Conservation (phyloP, 2,329 filamentous ascomycete species). For the Cyphellophora attinorum region DNA sequence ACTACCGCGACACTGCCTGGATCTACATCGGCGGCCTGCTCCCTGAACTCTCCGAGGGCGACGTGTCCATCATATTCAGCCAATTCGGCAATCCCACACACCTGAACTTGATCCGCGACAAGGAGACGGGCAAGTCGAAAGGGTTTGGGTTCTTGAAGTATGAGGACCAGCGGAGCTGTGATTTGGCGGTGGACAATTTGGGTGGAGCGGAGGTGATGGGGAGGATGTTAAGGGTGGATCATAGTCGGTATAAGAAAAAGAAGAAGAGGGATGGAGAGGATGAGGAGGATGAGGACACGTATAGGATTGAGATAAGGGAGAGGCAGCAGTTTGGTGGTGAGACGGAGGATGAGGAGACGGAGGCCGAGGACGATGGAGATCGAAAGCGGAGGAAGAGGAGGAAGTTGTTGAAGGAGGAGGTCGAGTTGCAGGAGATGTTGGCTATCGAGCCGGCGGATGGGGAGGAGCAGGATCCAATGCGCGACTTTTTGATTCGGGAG, state of each 20-base stretch:
- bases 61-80: slow-evolving; percentile 91
- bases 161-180: slow-evolving; percentile 92
- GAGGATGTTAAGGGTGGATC: slow-evolving; percentile 75
- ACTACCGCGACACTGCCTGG: slow-evolving; percentile 96
- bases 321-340: slow-evolving; percentile 22
- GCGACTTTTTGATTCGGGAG: slow-evolving; percentile 75
- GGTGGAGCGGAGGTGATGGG: slow-evolving; percentile 77
- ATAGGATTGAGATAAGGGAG: slow-evolving; percentile 37
- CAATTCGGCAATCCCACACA: slow-evolving; percentile 94
- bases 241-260: slow-evolving; percentile 79
- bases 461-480: slow-evolving; percentile 97
- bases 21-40: slow-evolving; percentile 92
- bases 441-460: slow-evolving; percentile 50
- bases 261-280: slow-evolving; percentile 46
- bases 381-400: slow-evolving; percentile 30
- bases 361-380: slow-evolving; percentile 23
- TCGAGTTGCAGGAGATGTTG: slow-evolving; percentile 65
- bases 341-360: slow-evolving; percentile 26
- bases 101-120: slow-evolving; percentile 85
- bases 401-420: slow-evolving; percentile 65
- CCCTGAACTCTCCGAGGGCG: slow-evolving; percentile 87
- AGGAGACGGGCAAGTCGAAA: slow-evolving; percentile 88
- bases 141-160: slow-evolving; percentile 97
- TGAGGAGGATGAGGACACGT: slow-evolving; percentile 44
- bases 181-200: slow-evolving; percentile 91